phyloP scores from a whole-genome alignment of 176 grass and related monocot species.

The Pharus latifolius region DNA sequence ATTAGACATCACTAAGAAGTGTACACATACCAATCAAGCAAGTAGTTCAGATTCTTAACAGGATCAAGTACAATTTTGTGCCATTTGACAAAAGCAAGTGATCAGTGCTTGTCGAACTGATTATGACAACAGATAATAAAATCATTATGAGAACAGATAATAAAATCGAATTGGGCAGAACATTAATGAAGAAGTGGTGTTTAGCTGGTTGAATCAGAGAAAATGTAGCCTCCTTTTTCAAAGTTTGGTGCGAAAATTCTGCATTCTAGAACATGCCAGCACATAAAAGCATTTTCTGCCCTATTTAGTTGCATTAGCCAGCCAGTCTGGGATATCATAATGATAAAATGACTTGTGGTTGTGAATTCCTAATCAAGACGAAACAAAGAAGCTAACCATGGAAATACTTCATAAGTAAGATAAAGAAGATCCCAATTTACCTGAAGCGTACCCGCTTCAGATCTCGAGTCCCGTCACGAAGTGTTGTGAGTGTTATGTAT shows the following conservation, averaged over 20 bases:
- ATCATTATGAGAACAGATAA: not conserved
- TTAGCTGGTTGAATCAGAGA: not conserved
- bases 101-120: not conserved
- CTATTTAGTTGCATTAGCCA: not conserved
- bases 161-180: not conserved
- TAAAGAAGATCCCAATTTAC: slow-evolving; percentile 23
- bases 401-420: not conserved
- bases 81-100: not conserved
- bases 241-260: not conserved
- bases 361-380: not conserved
- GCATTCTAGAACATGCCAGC: not conserved
- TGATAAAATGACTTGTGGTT: not conserved
- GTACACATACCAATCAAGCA: not conserved
- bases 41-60: not conserved
- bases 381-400: not conserved
- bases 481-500: slow-evolving; percentile 77
- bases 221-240: not conserved
- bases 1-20: not conserved
- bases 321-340: not conserved
- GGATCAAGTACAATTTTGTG: not conserved
- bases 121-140: not conserved
- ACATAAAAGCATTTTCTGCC: not conserved
- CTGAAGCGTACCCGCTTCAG: slow-evolving; percentile 90
- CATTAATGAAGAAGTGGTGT: not conserved
- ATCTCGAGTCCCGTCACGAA: slow-evolving; percentile 75